These are phyloP conservation scores for Vitis rupestris DNA, from an alignment of 164 flowering plant species.

Conservation along the genomic window DNA sequence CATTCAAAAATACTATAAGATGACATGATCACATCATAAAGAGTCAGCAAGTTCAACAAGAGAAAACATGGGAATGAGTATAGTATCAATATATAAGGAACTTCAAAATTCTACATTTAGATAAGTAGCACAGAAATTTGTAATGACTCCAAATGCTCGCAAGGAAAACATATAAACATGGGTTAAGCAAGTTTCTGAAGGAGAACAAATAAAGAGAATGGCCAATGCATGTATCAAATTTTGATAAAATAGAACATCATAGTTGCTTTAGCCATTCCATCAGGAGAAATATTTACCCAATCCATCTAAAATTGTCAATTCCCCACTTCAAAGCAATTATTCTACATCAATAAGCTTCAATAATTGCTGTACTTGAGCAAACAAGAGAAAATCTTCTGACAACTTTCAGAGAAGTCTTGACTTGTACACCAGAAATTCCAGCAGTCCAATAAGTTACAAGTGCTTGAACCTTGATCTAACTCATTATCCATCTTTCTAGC, in stretches of 20 bases:
- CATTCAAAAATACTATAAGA: background rate
- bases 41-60: background rate
- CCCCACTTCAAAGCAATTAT: background rate
- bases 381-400: background rate
- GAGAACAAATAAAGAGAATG: background rate
- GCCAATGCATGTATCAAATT: background rate
- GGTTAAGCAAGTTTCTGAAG: background rate
- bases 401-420: background rate
- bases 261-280: background rate
- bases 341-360: background rate
- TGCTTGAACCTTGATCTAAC: background rate
- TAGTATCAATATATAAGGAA: background rate
- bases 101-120: too few relatives aligned
- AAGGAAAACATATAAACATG: background rate
- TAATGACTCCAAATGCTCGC: background rate
- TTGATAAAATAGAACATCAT: background rate
- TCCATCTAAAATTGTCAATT: background rate
- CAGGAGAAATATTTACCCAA: background rate
- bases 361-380: background rate
- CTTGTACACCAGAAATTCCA: background rate
- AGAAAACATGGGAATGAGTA: background rate
- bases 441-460: background rate
- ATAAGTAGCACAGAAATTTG: background rate
- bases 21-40: too few relatives aligned
- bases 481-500: background rate